Percentiles rank a stretch among this genome's conserved stretches.
phyloP scores from a whole-genome alignment of 108 stramenopile genomes.

The Pseudonitzschia multistriata region DNA sequence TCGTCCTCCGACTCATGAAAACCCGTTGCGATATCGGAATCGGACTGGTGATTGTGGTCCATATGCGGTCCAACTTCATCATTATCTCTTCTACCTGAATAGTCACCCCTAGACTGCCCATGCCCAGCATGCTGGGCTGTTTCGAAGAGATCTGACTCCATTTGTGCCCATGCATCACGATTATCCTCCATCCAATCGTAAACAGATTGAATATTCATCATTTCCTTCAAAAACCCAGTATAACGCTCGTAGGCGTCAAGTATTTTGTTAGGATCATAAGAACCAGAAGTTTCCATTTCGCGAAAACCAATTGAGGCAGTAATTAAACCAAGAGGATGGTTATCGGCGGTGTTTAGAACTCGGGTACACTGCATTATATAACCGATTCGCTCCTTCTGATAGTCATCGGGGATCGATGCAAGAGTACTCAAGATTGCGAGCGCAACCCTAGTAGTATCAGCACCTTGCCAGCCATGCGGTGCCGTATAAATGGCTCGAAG shows the following conservation, averaged over 20 bases:
- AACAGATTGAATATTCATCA: slow-evolving; percentile 49
- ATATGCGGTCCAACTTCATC: slow-evolving; percentile 19
- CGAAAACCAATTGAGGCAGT: slow-evolving; percentile 35
- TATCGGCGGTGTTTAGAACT: slow-evolving; percentile 11
- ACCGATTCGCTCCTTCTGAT: slow-evolving; percentile 56
- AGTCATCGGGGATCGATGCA: slow-evolving; percentile 58
- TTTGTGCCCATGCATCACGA: slow-evolving; percentile 54
- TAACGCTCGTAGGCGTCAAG: slow-evolving; percentile 53
- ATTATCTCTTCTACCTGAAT: slow-evolving; percentile 27
- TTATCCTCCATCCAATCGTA: slow-evolving; percentile 70
- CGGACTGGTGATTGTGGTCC: slow-evolving; percentile 48
- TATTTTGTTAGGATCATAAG: slow-evolving; percentile 40
- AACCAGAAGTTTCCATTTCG: slow-evolving; percentile 22
- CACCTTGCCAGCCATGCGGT: slow-evolving; percentile 48
- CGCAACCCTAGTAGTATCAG: slow-evolving; percentile 39
- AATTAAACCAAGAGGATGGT: slow-evolving; percentile 53
- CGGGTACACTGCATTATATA: slow-evolving; percentile 54
- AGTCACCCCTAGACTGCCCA: slow-evolving; percentile 38
- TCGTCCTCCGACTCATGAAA: slow-evolving; percentile 72
- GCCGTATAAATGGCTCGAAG: slow-evolving; percentile 48
- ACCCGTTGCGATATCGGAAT: slow-evolving; percentile 48
- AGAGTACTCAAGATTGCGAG: slow-evolving; percentile 47
- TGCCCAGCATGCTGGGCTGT: slow-evolving; percentile 26
- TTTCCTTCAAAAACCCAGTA: slow-evolving; percentile 51
- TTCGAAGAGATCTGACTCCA: slow-evolving; percentile 58